Evolutionary conservation across 2,329 filamentous ascomycete genomes (phyloP).

Genomic region (Penicillium sp.): DNA sequence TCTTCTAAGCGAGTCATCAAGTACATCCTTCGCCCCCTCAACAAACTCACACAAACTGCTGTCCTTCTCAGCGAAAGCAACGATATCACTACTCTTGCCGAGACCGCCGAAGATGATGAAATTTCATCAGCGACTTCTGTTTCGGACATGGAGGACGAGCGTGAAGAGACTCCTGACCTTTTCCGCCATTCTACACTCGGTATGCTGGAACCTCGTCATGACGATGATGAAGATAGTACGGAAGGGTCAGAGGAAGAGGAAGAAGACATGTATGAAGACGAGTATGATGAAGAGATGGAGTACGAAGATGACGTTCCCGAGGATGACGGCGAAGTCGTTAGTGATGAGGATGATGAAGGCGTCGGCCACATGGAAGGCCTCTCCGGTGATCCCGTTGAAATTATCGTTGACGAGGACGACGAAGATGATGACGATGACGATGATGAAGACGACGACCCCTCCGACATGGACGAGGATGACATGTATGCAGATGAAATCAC

Average conservation of each 20-base stretch:
- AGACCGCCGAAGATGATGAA: conserved; percentile 73
- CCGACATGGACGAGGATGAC: conserved; percentile 58
- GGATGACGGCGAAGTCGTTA: conserved; percentile 82
- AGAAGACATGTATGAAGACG: conserved; percentile 90
- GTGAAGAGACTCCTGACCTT: conserved; percentile 93
- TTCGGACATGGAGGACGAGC: conserved; percentile 80
- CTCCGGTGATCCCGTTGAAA: conserved; percentile 68
- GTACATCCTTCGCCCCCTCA: conserved; percentile 87
- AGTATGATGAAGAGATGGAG: conserved; percentile 86
- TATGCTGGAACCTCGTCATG: conserved; percentile 82
- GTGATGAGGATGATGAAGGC: conserved; percentile 80
- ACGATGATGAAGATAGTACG: conserved; percentile 78
- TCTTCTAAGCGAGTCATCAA: conserved; percentile 92
- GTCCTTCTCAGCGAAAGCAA: conserved; percentile 80
- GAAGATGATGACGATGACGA: conserved; percentile 63
- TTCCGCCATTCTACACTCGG: conserved; percentile 95
- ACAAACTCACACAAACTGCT: conserved; percentile 81
- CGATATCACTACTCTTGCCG: conserved; percentile 66
- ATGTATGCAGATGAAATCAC: conserved; percentile 55
- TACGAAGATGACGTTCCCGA: conserved; percentile 79
- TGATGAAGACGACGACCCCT: conserved; percentile 58
- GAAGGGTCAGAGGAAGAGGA: conserved; percentile 68
- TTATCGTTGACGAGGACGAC: conserved; percentile 75
- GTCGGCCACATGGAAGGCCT: conserved; percentile 71
- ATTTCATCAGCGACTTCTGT: conserved; percentile 83